phyloP scores from a whole-genome alignment of 352 stramenopile genomes.

The Pythium diclinum region DNA sequence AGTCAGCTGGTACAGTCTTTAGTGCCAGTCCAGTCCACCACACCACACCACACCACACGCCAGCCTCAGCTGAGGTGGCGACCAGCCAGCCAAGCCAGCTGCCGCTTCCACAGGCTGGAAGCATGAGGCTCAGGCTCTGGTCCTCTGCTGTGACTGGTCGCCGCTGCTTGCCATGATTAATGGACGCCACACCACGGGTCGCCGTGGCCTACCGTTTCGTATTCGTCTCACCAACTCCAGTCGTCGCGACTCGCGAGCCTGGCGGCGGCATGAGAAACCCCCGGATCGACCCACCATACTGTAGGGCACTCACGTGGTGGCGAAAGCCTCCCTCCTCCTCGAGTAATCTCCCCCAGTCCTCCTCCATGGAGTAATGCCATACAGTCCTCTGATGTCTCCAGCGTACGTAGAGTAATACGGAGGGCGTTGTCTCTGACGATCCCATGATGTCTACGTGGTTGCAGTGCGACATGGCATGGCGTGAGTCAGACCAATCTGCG shows the following conservation, averaged over 20 bases:
- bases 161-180: background rate
- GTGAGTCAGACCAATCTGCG: background rate
- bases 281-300: background rate
- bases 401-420: background rate
- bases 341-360: background rate
- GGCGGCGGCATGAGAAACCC: background rate
- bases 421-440: background rate
- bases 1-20: background rate
- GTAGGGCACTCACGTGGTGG: background rate
- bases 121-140: too few species aligned
- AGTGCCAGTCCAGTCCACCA: conserved; percentile 5
- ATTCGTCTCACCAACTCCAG: background rate
- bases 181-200: background rate
- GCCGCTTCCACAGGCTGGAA: background rate
- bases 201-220: background rate
- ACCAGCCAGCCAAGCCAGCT: too few species aligned
- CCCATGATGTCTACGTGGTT: background rate
- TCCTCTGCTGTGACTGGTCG: background rate
- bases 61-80: conserved; percentile 4
- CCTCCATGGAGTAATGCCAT: too few species aligned
- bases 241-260: background rate
- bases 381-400: too few species aligned
- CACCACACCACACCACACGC: too few species aligned
- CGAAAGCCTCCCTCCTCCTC: background rate
- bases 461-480: background rate